Evolutionary conservation across 2,329 filamentous ascomycete genomes (phyloP).

Genomic region (Ophidiomyces ophidiicola): DNA sequence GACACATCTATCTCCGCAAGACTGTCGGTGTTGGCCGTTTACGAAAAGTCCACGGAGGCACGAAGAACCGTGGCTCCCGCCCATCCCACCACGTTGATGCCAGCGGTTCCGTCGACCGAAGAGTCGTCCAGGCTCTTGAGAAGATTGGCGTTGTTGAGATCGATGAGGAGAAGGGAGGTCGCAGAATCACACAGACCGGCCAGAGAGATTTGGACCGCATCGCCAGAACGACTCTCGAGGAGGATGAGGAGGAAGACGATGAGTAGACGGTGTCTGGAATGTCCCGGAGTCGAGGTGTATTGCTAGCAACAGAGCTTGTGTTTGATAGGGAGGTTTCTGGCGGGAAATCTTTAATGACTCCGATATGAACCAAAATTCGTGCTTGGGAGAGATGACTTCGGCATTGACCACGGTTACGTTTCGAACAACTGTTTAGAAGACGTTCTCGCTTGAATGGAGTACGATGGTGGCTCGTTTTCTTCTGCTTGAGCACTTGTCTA

Average conservation of each 20-base stretch:
- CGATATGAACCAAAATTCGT: conserved; percentile 1
- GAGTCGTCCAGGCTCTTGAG: conserved; percentile 93
- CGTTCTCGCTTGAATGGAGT: conserved; percentile 9
- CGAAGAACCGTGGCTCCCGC: conserved; percentile 91
- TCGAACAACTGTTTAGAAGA: too few species aligned
- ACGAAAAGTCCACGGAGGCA: conserved; percentile 87
- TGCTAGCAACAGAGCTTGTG: conserved; percentile 8
- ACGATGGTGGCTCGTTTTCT: conserved; percentile 6
- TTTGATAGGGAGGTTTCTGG: conserved; percentile 8
- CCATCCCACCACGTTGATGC: conserved; percentile 94
- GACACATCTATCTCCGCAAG: conserved; percentile 99
- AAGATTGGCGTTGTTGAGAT: conserved; percentile 98
- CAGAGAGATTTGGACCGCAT: conserved; percentile 98
- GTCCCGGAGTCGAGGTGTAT: not conserved
- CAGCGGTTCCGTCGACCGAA: conserved; percentile 90
- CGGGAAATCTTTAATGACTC: conserved; percentile 9
- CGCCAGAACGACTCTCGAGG: conserved; percentile 55
- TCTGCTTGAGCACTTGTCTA: not conserved
- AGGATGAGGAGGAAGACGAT: conserved; percentile 36
- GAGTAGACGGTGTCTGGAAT: conserved; percentile 11
- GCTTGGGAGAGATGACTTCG: not conserved
- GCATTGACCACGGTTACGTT: conserved; percentile 8
- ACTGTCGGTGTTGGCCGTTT: conserved; percentile 97
- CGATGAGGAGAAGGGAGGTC: conserved; percentile 96
- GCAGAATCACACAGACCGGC: conserved; percentile 93